Evolutionary conservation across 495 filamentous ascomycete species (phyloP).

Genomic region (Trichoderma orchidacearum): DNA sequence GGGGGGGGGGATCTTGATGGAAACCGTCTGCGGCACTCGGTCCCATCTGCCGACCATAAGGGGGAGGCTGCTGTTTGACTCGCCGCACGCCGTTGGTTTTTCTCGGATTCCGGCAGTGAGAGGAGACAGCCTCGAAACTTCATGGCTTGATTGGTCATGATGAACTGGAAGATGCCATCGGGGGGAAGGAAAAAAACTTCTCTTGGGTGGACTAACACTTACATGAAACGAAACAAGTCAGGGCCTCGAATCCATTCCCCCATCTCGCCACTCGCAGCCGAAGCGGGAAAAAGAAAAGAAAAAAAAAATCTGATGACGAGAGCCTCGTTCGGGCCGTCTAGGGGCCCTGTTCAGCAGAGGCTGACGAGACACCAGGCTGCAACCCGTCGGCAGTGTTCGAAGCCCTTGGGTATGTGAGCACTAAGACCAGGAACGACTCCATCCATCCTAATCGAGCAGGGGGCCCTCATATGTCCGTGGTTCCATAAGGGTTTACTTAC

Average conservation of each 20-base stretch:
- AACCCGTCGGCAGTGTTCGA: too few species aligned
- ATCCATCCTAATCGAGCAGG: too few species aligned
- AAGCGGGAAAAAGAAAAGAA: background rate
- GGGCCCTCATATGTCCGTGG: too few species aligned
- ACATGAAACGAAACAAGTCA: too few species aligned
- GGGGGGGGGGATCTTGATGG: background rate
- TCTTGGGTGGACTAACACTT: too few species aligned
- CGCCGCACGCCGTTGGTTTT: background rate
- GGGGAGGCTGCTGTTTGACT: background rate
- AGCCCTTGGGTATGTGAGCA: background rate
- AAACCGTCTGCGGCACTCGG: background rate
- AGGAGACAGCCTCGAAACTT: background rate
- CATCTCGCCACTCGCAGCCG: background rate
- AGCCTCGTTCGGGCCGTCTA: background rate
- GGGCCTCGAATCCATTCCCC: background rate
- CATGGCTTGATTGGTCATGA: background rate
- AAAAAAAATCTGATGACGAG: background rate
- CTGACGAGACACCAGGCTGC: background rate
- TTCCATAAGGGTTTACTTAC: too few species aligned
- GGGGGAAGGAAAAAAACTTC: background rate
- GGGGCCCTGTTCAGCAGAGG: too few species aligned
- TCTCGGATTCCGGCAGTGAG: background rate
- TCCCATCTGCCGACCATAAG: background rate
- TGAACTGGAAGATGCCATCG: too few species aligned
- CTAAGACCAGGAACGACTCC: background rate